Percentiles rank a stretch among this genome's conserved stretches.
Conservation (phyloP, 2,329 filamentous ascomycete genomes). For the Nemania serpens region DNA sequence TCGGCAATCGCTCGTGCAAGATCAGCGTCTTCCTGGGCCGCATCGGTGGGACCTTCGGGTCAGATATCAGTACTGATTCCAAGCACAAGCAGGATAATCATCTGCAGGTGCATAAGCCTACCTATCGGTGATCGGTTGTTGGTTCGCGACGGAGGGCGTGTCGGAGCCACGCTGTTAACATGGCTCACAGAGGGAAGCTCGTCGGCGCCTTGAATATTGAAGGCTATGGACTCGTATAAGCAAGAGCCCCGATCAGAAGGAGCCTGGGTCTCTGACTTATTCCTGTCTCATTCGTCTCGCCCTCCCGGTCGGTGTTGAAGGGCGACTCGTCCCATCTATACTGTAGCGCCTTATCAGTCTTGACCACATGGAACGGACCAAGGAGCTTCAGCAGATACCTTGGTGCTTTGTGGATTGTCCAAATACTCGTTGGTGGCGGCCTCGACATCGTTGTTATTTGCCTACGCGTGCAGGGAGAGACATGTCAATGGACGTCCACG, state of each 20-base stretch:
- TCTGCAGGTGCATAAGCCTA: constrained; percentile 56
- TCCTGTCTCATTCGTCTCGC: constrained; percentile 48
- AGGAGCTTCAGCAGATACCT: constrained; percentile 40
- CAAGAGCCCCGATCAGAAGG: background rate
- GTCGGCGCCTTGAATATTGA: constrained; percentile 60
- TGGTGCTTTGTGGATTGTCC: constrained; percentile 49
- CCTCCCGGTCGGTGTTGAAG: constrained; percentile 59
- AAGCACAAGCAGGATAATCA: constrained; percentile 39
- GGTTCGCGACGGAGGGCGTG: constrained; percentile 65
- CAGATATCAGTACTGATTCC: constrained; percentile 34
- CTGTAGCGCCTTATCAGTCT: constrained; percentile 36
- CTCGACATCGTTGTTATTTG: constrained; percentile 53
- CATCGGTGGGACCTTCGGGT: constrained; percentile 44
- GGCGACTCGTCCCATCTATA: constrained; percentile 62
- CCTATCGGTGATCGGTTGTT: constrained; percentile 62
- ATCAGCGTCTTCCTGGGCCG: constrained; percentile 58
- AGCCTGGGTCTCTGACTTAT: constrained; percentile 47
- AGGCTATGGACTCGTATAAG: constrained; percentile 47
- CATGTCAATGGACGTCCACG: constrained; percentile 4
- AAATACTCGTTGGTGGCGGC: constrained; percentile 58
- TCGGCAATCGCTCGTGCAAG: constrained; percentile 60
- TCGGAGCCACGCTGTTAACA: constrained; percentile 54
- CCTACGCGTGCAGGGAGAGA: constrained; percentile 35
- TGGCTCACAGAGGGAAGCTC: constrained; percentile 47
- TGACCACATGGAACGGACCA: background rate